Evolutionary conservation across 2,329 filamentous ascomycete genomes (phyloP).

Genomic region (Podosphaera leucotricha): DNA sequence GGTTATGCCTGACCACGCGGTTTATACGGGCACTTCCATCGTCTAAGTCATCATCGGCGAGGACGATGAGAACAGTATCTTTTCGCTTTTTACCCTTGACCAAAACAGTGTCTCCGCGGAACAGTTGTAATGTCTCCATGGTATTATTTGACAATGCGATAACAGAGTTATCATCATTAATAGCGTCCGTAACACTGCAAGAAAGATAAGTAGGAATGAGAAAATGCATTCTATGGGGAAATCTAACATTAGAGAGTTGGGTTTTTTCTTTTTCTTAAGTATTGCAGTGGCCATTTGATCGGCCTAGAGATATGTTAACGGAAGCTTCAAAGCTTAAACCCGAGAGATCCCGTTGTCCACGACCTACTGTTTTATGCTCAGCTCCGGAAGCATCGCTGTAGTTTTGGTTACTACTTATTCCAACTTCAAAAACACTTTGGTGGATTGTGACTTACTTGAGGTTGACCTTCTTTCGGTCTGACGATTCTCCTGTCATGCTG

Average conservation of each 20-base stretch:
- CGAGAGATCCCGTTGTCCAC: constrained; percentile 8
- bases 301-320: constrained; percentile 30
- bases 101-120: constrained; percentile 93
- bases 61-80: constrained; percentile 92
- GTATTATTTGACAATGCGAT: constrained; percentile 96
- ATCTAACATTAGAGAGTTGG: constrained; percentile 85
- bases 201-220: constrained; percentile 14
- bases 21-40: constrained; percentile 95
- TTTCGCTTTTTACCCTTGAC: constrained; percentile 99
- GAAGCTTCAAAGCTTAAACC: constrained; percentile 7
- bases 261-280: constrained; percentile 99
- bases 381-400: constrained; percentile 69
- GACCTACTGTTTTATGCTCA: constrained; percentile 57
- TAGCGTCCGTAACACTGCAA: constrained; percentile 78
- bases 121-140: constrained; percentile 94
- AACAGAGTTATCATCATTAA: constrained; percentile 99
- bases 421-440: background rate
- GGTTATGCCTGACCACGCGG: constrained; percentile 93
- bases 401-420: constrained; percentile 17
- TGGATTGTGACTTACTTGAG: constrained; percentile 36
- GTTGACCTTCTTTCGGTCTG: constrained; percentile 43
- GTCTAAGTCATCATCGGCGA: constrained; percentile 93
- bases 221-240: constrained; percentile 1
- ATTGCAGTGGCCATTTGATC: constrained; percentile 91
- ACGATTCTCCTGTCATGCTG: background rate